Evolutionary conservation across 805 yeast species (phyloP).

Genomic region (Hanseniaspora nectarophila): DNA sequence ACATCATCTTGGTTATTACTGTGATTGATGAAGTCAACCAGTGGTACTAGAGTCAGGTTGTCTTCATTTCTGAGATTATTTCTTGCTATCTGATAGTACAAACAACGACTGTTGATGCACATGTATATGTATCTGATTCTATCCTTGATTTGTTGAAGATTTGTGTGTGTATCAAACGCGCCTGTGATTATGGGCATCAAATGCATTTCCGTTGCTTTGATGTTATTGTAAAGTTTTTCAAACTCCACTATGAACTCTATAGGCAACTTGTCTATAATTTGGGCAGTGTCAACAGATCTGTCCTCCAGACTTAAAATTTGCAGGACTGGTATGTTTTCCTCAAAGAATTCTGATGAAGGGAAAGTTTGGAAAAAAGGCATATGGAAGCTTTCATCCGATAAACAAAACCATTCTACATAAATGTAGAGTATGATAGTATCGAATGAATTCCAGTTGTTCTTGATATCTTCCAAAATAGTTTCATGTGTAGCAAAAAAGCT

Average conservation of each 20-base stretch:
- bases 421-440: constrained; percentile 5
- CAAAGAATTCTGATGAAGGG: constrained; percentile 7
- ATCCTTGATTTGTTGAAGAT: constrained; percentile 16
- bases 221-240: neutral
- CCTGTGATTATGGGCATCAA: neutral
- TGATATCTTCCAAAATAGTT: neutral
- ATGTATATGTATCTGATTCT: constrained; percentile 57
- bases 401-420: constrained; percentile 11
- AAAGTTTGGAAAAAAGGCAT: constrained; percentile 7
- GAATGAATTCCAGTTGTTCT: constrained; percentile 4
- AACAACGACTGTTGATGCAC: constrained; percentile 82
- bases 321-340: neutral
- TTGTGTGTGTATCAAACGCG: neutral
- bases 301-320: neutral
- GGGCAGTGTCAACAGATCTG: neutral
- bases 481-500: neutral
- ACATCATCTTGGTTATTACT: constrained; percentile 30
- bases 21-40: constrained; percentile 81
- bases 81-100: constrained; percentile 41
- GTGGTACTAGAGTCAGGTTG: constrained; percentile 84
- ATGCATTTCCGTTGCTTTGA: neutral
- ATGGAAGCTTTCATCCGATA: neutral
- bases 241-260: constrained; percentile 4
- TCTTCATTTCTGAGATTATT: constrained; percentile 40
- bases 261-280: neutral